Evolutionary conservation across 805 yeast species (phyloP), one percentile per base, ranked within the genome.

Genomic region (Kodamaea fukazawae): DNA sequence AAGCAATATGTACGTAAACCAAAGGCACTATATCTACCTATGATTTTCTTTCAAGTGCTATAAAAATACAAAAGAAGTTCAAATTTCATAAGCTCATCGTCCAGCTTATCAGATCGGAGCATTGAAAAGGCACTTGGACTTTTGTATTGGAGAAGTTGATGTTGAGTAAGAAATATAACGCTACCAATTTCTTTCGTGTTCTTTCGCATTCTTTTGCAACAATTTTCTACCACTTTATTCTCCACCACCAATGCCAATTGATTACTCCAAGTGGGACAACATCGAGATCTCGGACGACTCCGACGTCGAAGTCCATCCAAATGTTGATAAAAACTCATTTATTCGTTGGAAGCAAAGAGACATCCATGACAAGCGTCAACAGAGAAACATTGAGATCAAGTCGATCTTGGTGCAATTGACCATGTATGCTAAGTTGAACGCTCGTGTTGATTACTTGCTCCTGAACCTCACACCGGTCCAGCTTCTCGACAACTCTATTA

Each of bases 201-300:
- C 23, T 20, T 20, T 20, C 23, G 23, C 23, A 8, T 20, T 20
- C 23, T 8, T 20, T 20, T 20, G 23, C 23, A 20, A 20, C 23
- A 20, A 8, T 20, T 20, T 20, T 20, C 23, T 20, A 20, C 23
- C 5, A 8, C 29, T n/a, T 10, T 9, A 3, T 16, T 7, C 16
- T 28, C 26, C 25, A 35, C 3, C n/a, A n/a, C 3, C 16, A 15
- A 86, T 86, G 95, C 81, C 86, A 23, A 81, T 93, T 49, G 99
- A 93, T 61, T 93, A 93, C 65, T 88, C 96, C 8, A 93, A 91
- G 60, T 93, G 99, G 98, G 99, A 93, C 63, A 87, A 88, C 59
- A 78, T 93, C 43, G 99, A 93, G 61, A 69, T 93, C 29, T 87
- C 96, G 14, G 99, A 93, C 60, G 99, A 93, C 62, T 88, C 96